Evolutionary conservation across 2,329 filamentous ascomycete species (phyloP).

Genomic region (Aspergillus puulaauensis): DNA sequence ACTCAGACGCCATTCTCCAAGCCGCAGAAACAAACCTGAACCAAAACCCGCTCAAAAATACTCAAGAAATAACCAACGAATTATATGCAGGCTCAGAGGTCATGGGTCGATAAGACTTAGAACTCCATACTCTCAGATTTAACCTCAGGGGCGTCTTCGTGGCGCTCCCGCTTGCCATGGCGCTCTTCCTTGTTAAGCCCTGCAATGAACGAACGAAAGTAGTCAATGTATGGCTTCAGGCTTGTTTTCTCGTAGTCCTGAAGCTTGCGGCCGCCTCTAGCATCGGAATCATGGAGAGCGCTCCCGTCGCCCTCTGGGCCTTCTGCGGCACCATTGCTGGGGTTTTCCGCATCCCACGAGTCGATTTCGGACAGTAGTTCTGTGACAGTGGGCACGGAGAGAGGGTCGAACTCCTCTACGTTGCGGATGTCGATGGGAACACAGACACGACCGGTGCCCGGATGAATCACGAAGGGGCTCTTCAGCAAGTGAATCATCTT

Average conservation of each 20-base stretch:
- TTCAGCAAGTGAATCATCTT: slow-evolving; percentile 98
- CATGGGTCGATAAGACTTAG: slow-evolving; percentile 36
- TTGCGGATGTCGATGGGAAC: slow-evolving; percentile 81
- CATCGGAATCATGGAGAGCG: slow-evolving; percentile 30
- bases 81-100: background rate
- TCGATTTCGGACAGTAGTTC: slow-evolving; percentile 83
- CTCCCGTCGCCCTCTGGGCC: slow-evolving; percentile 42
- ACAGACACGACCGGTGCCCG: slow-evolving; percentile 89
- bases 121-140: slow-evolving; percentile 64
- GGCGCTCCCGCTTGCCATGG: slow-evolving; percentile 51
- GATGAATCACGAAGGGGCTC: slow-evolving; percentile 93
- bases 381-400: slow-evolving; percentile 85
- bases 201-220: slow-evolving; percentile 79
- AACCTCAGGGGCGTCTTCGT: slow-evolving; percentile 45
- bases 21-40: background rate
- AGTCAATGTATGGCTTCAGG: slow-evolving; percentile 87
- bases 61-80: background rate
- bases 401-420: slow-evolving; percentile 81
- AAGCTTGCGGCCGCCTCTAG: slow-evolving; percentile 47
- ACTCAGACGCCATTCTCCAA: slow-evolving; percentile 9
- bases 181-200: slow-evolving; percentile 74
- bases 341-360: slow-evolving; percentile 59
- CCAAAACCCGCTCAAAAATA: slow-evolving; percentile 12
- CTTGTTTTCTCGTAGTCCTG: slow-evolving; percentile 98
- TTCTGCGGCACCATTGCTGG: slow-evolving; percentile 35